Evolutionary conservation across 2,329 filamentous ascomycete species (phyloP).

Genomic region (Cladophialophora yegresii): DNA sequence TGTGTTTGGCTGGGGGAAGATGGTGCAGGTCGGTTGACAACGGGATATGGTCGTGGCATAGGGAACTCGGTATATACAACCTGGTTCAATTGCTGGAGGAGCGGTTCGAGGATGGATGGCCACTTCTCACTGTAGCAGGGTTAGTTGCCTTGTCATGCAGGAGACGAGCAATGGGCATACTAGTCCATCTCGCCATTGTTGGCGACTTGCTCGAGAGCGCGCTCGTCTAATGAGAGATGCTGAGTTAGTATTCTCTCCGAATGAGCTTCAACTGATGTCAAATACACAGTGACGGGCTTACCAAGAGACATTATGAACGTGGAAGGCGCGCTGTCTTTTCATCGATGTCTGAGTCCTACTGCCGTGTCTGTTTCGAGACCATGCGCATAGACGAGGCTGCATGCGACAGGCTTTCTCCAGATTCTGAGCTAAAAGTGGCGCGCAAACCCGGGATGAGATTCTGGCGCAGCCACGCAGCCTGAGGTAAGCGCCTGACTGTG

Average conservation of each 20-base stretch:
- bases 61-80: slow-evolving; percentile 76
- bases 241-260: slow-evolving; percentile 7
- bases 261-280: neutral
- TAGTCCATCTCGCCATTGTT: slow-evolving; percentile 61
- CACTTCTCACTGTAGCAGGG: slow-evolving; percentile 62
- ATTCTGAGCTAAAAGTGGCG: neutral
- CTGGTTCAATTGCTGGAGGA: slow-evolving; percentile 69
- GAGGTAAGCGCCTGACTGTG: neutral
- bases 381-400: slow-evolving; percentile 5
- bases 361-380: neutral
- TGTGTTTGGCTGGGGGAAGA: slow-evolving; percentile 25
- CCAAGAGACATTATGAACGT: slow-evolving; percentile 19
- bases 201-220: slow-evolving; percentile 58
- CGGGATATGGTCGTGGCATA: slow-evolving; percentile 59
- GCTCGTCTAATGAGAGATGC: slow-evolving; percentile 47
- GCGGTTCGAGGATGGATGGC: slow-evolving; percentile 65
- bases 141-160: slow-evolving; percentile 38
- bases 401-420: slow-evolving; percentile 10
- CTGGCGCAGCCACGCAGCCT: neutral
- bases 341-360: neutral
- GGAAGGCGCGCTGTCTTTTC: neutral
- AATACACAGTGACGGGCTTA: slow-evolving; percentile 5
- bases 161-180: slow-evolving; percentile 46
- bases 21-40: slow-evolving; percentile 47
- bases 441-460: neutral